Base-by-base conservation (phyloP, 176 grass and related monocot species). In the Olyra latifolia region DNA sequence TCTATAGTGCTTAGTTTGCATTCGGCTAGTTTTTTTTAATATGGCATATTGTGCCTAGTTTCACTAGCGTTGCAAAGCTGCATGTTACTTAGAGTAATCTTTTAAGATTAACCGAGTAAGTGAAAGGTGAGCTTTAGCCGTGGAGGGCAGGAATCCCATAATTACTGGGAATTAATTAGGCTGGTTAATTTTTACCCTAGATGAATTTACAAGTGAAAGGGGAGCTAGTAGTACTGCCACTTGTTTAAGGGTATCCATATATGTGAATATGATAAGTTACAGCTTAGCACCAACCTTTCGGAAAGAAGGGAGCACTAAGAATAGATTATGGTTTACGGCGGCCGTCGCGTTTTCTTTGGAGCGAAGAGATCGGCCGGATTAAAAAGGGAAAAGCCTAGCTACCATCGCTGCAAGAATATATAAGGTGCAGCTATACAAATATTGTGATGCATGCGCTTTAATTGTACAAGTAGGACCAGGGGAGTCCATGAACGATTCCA, bases 241-340 rank as follows among this genome's bases (percentile, higher is more conserved):
- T 75, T 28, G 40, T 74, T 71, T 71, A 78, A 62, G 44, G 1
- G 32, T 35, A 46, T n/a, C n/a, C n/a, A n/a, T n/a, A 24, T 29
- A 20, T 48, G 23, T 55, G 32, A 23, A 56, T n/a, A 54, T 42
- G n/a, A 7, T 66, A 50, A 80, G 55, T 63, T 50, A 41, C 69
- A 63, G 43, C 60, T 20, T 16, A 41, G 64, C 66, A 46, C 13
- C 0, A 22, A 46, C 32, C 66, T 85, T 85, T 72, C 66, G 17
- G 35, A 71, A 85, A 85, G 65, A 14, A 9, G 13, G 16, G 2
- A 64, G 83, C 83, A 85, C 83, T 85, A 55, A 60, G 66, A 55
- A 79, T 85, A 85, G 4, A 79, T 45, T 59, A 72, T 16, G 27
- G 19, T 45, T 30, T 32, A 39, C 83, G 75, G 66, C 83, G 82